These are phyloP conservation scores for Trichophyton mentagrophytes DNA, from an alignment of 2,329 filamentous ascomycete species.

Conservation along the genomic window DNA sequence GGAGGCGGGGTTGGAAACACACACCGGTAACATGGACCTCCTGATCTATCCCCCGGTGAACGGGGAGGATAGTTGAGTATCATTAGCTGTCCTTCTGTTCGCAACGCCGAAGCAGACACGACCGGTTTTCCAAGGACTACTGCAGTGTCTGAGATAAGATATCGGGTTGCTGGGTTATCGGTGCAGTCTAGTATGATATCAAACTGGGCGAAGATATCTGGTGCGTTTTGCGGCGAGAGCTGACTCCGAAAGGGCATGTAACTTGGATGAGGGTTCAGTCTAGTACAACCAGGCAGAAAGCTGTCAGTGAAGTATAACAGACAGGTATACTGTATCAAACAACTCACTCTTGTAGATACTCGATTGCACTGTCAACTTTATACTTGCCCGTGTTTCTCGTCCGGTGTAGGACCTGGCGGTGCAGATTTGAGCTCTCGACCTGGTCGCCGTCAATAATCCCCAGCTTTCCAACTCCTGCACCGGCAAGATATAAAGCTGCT, in stretches of 20 bases:
- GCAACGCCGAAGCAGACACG: slow-evolving; percentile 77
- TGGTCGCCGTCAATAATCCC: slow-evolving; percentile 78
- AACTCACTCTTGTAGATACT: slow-evolving; percentile 43
- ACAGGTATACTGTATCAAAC: not conserved
- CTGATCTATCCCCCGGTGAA: slow-evolving; percentile 42
- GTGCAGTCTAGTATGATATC: slow-evolving; percentile 89
- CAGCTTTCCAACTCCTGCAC: slow-evolving; percentile 70
- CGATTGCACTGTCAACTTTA: slow-evolving; percentile 68
- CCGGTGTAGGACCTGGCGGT: slow-evolving; percentile 76
- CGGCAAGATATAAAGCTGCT: slow-evolving; percentile 82
- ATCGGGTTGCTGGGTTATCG: slow-evolving; percentile 81
- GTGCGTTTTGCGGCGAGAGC: slow-evolving; percentile 56
- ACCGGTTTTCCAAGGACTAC: slow-evolving; percentile 67
- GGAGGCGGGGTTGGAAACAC: slow-evolving; percentile 83
- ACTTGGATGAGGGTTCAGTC: slow-evolving; percentile 58
- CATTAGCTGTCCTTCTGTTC: slow-evolving; percentile 80
- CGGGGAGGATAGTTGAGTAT: slow-evolving; percentile 70
- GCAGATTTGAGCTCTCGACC: slow-evolving; percentile 82
- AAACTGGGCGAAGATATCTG: slow-evolving; percentile 54
- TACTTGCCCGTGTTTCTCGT: slow-evolving; percentile 56
- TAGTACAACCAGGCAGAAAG: slow-evolving; percentile 23
- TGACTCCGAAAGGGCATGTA: slow-evolving; percentile 53
- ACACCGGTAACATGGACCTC: slow-evolving; percentile 85
- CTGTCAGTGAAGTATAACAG: not conserved
- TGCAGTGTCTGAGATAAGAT: slow-evolving; percentile 82